A percentile compares a stretch with the other conserved stretches of the same genome.
phyloP scores from a whole-genome alignment of 345 rosid species.

The Syzygium oleosum region DNA sequence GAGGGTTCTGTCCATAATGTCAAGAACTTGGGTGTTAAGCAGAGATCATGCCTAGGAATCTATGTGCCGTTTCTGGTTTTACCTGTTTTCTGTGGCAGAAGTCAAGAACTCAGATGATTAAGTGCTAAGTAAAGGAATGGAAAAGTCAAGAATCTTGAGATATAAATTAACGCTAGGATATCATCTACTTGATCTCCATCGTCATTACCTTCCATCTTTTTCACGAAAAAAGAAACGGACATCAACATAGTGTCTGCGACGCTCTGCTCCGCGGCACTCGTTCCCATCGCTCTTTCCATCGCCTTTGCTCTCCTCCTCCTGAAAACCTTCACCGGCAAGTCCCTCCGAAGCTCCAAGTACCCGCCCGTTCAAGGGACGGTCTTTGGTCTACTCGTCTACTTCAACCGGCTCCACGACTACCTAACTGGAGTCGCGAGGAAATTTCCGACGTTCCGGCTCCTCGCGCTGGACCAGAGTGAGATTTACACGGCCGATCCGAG shows the following conservation, averaged over 20 bases:
- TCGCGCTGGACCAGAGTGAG: constrained; percentile 28
- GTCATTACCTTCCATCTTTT: background rate
- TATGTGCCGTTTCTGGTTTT: background rate
- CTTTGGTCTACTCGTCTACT: constrained; percentile 29
- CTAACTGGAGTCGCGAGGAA: constrained; percentile 32
- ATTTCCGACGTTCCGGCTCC: constrained; percentile 43
- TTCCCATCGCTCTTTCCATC: constrained; percentile 7
- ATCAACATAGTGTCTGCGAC: constrained; percentile 15
- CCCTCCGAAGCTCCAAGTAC: constrained; percentile 25
- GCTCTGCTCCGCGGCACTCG: constrained; percentile 4
- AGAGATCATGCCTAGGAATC: background rate
- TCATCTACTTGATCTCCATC: background rate
- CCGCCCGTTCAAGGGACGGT: constrained; percentile 49
- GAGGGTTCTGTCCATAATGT: background rate
- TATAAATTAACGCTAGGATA: background rate
- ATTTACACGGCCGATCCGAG: constrained; percentile 45
- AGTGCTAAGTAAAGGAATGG: background rate
- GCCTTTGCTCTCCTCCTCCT: constrained; percentile 11
- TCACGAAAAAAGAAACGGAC: background rate
- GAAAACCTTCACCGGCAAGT: constrained; percentile 40
- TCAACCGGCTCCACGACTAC: constrained; percentile 40
- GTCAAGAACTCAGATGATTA: background rate
- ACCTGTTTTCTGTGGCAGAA: background rate
- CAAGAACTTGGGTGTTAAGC: background rate
- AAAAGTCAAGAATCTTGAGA: background rate